Conservation (phyloP, 2,329 filamentous ascomycete genomes). For the Volutella citrinella region DNA sequence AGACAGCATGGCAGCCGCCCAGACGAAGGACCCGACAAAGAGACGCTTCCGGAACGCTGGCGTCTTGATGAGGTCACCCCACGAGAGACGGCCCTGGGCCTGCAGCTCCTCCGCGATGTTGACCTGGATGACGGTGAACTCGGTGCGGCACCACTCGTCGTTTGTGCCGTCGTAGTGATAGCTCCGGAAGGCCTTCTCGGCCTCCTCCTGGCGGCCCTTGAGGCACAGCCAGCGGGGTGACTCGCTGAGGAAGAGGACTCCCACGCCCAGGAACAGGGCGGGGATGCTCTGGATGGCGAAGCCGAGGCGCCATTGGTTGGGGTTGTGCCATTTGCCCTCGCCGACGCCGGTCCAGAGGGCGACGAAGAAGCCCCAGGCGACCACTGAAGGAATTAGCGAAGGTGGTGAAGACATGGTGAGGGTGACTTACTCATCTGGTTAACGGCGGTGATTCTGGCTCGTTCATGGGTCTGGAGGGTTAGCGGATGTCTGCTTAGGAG, state of each 20-base stretch:
- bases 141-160: constrained; percentile 33
- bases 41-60: constrained; percentile 34
- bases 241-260: constrained; percentile 34
- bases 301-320: constrained; percentile 37
- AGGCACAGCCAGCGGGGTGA: constrained; percentile 36
- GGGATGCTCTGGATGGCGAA: constrained; percentile 36
- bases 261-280: constrained; percentile 30
- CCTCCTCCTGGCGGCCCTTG: constrained; percentile 35
- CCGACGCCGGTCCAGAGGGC: constrained; percentile 38
- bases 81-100: constrained; percentile 25
- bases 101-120: constrained; percentile 34
- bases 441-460: constrained; percentile 37
- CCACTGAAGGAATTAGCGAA: constrained; percentile 27
- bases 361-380: constrained; percentile 40
- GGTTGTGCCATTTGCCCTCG: constrained; percentile 35
- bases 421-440: constrained; percentile 38
- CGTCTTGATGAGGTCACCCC: constrained; percentile 31
- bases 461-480: constrained; percentile 29
- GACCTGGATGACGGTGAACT: constrained; percentile 32
- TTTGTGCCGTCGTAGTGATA: constrained; percentile 35
- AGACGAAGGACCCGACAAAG: constrained; percentile 38
- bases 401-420: rapidly evolving
- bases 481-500: not conserved
- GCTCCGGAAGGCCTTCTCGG: constrained; percentile 29
- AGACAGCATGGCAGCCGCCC: constrained; percentile 39